Evolutionary conservation across 495 filamentous ascomycete genomes (phyloP), one percentile per base, ranked within the genome.

Genomic region (Tuber calosporum): DNA sequence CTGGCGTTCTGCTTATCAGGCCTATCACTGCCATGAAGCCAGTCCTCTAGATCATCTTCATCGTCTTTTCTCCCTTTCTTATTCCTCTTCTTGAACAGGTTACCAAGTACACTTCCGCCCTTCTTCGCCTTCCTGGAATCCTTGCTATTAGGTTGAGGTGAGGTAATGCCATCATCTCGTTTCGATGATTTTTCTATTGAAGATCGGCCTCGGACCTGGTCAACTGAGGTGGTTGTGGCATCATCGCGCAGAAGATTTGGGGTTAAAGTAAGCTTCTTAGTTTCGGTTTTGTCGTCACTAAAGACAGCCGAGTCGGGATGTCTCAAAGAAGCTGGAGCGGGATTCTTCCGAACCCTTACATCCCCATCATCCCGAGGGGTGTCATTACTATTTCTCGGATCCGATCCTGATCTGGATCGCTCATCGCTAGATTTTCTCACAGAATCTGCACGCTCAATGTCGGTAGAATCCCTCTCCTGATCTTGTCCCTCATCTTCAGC

Each of bases 51-150:
- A 66, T 92, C 90, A 15, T 87, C 84, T 69, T 91, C 91, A 66
- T 92, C 89, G 69, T 92, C 91, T 13, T 86, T 85, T 66, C 85
- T 83, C 77, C 90, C 91, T 71, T 84, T 84, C 82, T 92, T 97
- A 85, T 93, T 97, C 76, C 97, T 92, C 79, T 96, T 97, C 79
- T 96, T 97, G 86, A 99, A 99, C 78, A 98, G 86, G 58, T 93
- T 94, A 79, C 93, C 93, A 68, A 99, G 89, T 83, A 94, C 96
- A 68, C 93, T 92, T 20, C 89, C 86, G 81, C 95, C 97, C 85
- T 97, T 96, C 73, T 97, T 92, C 79, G 94, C 94, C 67, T 91
- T 90, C 81, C 93, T 96, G 83, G 92, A 93, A 69, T 93, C 90
- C 72, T 96, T 92, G 37, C 69, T 66, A 17, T 66, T 69, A 34